Base-by-base conservation (phyloP, 192 early-diverging fungal species). In the Mortierella hygrophila region DNA sequence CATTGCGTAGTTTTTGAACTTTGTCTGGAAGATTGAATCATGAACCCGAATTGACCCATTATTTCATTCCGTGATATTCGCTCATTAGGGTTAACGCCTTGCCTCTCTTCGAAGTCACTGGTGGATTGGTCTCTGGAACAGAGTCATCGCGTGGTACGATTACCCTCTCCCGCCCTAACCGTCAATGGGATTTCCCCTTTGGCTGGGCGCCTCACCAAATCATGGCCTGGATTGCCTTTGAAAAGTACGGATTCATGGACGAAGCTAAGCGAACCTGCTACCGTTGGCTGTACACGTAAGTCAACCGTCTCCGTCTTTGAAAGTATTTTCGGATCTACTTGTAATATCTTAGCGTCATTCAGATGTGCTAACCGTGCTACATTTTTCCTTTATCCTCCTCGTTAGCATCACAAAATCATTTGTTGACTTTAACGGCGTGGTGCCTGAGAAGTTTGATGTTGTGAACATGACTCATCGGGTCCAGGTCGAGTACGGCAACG, bases 131-230 rank as follows among this genome's bases (percentile, higher is more conserved):
- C 16, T 94, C 94, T 69, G 96, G 97, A 32, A 99, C 97, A 6
- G 96, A 97, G 86, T 91, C 93, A 79, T 98, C 96, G 42, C 93
- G 98, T 54, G 98, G 98, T 18, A 29, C 73, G 13, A 94, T 96
- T 63, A 88, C 93, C 21, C 83, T 97, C 44, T 92, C 95, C 71
- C 91, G 98, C 23, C 97, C 97, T 41, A 96, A 97, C 82, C 92
- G 97, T 57, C 98, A 99, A 83, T 98, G 97, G 97, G 98, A 98
- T 84, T 96, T 92, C 71, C 95, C 94, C 6, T 95, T 94, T 79
- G 96, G 98, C 13, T 98, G 98, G 98, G 97, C 97, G 26, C 98
- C 98, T 55, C 98, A 99, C 89, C 98, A 99, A 88, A 99, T 99
- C 32, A 91, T 99, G 87, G 94, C 96, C 18, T 99, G 98, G 98